Evolutionary conservation across 768 basidiomycete species (phyloP).

Genomic region (Mycena pura): DNA sequence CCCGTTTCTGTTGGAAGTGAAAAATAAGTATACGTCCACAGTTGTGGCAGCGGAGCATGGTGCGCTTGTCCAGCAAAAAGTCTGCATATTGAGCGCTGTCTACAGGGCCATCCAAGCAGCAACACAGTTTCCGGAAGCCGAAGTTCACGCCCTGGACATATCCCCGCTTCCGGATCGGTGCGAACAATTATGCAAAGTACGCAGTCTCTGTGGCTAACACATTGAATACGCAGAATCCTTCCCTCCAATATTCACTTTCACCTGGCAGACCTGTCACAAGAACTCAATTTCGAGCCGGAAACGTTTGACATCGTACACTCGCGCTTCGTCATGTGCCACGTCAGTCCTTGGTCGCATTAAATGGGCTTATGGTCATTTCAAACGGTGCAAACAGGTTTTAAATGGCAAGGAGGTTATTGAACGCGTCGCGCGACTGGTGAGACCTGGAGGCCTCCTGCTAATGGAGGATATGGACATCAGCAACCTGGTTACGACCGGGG

Average conservation of each 20-base stretch:
- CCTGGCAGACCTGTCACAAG: background rate
- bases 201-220: too few species aligned
- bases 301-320: slow-evolving; percentile 6
- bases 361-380: background rate
- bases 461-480: slow-evolving; percentile 1
- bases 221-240: background rate
- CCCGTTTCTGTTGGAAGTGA: too few species aligned
- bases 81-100: too few species aligned
- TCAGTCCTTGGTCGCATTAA: too few species aligned
- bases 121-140: too few species aligned
- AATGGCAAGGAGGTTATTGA: background rate
- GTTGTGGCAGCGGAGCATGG: too few species aligned
- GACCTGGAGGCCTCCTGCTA: slow-evolving; percentile 6
- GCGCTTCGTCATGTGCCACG: background rate
- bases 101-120: too few species aligned
- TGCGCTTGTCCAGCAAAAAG: too few species aligned
- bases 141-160: too few species aligned
- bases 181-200: too few species aligned
- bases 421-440: background rate
- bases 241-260: background rate
- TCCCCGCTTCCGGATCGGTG: too few species aligned
- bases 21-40: too few species aligned
- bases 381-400: background rate
- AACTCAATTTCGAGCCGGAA: background rate
- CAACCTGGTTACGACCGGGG: background rate